These are phyloP conservation scores for Bipolaris oryzae DNA, from an alignment of 2,329 filamentous ascomycete genomes.

Conservation along the genomic window DNA sequence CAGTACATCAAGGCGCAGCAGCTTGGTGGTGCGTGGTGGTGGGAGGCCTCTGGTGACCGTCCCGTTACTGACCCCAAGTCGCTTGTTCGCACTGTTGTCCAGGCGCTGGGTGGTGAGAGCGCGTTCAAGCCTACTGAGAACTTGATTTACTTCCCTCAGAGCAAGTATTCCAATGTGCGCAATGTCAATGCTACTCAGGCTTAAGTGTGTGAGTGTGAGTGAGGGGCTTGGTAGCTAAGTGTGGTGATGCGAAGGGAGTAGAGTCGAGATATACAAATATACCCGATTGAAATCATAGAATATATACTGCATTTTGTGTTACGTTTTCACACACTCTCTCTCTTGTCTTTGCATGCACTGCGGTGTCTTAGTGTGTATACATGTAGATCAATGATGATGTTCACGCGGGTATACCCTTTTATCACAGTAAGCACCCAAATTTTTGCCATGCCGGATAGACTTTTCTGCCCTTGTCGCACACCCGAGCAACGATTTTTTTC, in stretches of 20 bases:
- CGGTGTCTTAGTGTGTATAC: no score
- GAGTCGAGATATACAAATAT: no score
- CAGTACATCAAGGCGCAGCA: constrained; percentile 31
- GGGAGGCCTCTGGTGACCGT: constrained; percentile 36
- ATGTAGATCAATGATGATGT: no score
- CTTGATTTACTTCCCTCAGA: constrained; percentile 30
- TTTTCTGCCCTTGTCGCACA: not conserved
- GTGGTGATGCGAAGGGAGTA: not conserved
- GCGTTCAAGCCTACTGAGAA: constrained; percentile 16
- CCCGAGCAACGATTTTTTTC: not conserved
- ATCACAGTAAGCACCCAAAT: not conserved
- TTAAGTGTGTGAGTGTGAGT: not conserved
- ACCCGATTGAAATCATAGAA: no score
- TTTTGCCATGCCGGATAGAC: not conserved
- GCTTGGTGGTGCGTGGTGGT: constrained; percentile 42
- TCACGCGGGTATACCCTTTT: not conserved
- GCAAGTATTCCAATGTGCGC: constrained; percentile 33
- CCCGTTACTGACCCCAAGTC: constrained; percentile 23
- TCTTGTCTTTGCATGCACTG: no score
- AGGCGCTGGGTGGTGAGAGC: constrained; percentile 22
- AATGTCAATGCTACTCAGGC: not conserved
- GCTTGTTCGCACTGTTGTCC: constrained; percentile 21
- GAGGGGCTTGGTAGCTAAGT: not conserved
- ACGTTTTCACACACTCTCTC: not conserved
- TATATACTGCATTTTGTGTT: not conserved